Conservation (phyloP, 164 flowering plant species). For the Annona squamosa region DNA sequence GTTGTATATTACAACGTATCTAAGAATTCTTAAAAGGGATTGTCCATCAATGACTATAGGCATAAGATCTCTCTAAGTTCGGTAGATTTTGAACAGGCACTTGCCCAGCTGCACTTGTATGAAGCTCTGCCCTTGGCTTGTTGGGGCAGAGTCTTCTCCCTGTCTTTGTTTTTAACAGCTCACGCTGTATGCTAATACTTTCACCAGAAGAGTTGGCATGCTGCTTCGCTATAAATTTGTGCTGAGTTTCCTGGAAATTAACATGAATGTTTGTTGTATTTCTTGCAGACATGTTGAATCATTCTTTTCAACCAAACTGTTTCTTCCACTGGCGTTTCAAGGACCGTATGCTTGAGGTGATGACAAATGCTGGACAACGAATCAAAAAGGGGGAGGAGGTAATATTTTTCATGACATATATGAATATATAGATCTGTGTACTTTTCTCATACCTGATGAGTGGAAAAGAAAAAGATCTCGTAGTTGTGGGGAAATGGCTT, state of each 20-base stretch:
- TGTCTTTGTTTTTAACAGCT: neutral
- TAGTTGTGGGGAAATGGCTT: too few species aligned
- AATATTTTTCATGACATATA: slow-evolving; percentile 1
- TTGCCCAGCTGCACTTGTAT: too few species aligned
- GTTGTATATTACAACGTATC: too few species aligned
- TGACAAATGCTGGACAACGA: slow-evolving; percentile 90
- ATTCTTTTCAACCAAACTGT: slow-evolving; percentile 89
- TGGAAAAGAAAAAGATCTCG: too few species aligned
- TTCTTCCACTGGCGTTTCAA: slow-evolving; percentile 95
- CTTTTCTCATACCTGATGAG: too few species aligned
- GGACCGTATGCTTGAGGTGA: slow-evolving; percentile 99
- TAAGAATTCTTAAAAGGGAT: too few species aligned
- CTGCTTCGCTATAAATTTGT: neutral
- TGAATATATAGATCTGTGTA: too few species aligned
- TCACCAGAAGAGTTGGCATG: neutral
- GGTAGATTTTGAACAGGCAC: too few species aligned
- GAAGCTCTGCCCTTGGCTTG: neutral
- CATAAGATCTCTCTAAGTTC: too few species aligned
- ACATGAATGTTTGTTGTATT: slow-evolving; percentile 2
- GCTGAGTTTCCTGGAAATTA: neutral
- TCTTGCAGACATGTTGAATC: slow-evolving; percentile 88
- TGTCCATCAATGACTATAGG: too few species aligned
- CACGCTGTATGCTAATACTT: neutral
- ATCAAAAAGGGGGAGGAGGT: slow-evolving; percentile 90
- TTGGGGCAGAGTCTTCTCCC: neutral